A percentile compares a stretch with the other conserved stretches of the same genome.
Conservation (phyloP, 192 early-diverging fungal genomes). For the Dispira simplex region DNA sequence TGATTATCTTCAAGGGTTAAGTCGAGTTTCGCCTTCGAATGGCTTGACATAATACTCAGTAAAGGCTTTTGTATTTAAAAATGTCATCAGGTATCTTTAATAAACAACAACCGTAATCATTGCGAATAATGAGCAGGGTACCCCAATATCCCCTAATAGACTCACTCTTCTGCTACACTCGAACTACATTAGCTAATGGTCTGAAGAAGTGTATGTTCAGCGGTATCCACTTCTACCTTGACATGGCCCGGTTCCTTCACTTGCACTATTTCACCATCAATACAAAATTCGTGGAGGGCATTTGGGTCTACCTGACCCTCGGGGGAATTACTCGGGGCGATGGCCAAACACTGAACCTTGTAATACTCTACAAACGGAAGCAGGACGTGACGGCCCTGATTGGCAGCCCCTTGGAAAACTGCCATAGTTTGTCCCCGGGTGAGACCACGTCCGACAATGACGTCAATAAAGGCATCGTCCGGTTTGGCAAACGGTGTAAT, state of each 20-base stretch:
- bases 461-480: not conserved
- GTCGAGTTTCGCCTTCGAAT: too few species aligned
- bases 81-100: too few species aligned
- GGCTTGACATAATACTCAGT: too few species aligned
- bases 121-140: too few species aligned
- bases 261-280: not conserved
- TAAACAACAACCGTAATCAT: too few species aligned
- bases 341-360: not conserved
- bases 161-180: too few species aligned
- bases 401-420: not conserved
- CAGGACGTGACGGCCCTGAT: not conserved
- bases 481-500: not conserved
- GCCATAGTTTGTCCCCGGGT: not conserved
- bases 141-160: too few species aligned
- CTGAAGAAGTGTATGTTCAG: too few species aligned
- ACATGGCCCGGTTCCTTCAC: not conserved
- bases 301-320: not conserved
- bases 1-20: too few species aligned
- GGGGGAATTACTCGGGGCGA: not conserved
- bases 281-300: not conserved
- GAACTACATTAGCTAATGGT: too few species aligned
- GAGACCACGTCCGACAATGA: not conserved
- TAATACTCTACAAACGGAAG: constrained; percentile 7
- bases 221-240: not conserved
- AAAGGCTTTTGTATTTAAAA: too few species aligned